Conservation (phyloP, 148 eudicot species). For the Nepenthes gracilis region DNA sequence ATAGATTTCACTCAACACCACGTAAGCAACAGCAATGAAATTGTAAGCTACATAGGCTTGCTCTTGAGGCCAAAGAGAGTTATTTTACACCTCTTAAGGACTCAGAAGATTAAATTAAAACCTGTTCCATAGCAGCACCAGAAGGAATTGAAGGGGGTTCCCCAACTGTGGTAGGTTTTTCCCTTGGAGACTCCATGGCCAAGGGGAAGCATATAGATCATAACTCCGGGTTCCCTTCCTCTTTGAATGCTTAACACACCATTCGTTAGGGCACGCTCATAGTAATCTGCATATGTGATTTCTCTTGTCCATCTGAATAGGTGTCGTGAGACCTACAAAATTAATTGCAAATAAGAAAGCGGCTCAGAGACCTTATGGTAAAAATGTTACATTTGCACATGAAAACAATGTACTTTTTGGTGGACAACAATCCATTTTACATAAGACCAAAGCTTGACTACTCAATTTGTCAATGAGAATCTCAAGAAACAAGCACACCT, state of each 20-base stretch:
- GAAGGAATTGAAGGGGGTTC: conserved; percentile 51
- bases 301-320: conserved; percentile 91
- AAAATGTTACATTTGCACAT: background rate
- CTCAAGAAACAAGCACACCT: conserved; percentile 30
- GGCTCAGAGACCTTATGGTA: background rate
- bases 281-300: conserved; percentile 76
- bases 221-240: conserved; percentile 74
- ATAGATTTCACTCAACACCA: too few species aligned
- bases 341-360: background rate
- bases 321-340: conserved; percentile 64
- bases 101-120: conserved; percentile 7
- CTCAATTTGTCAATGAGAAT: background rate
- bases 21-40: too few species aligned
- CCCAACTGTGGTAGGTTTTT: conserved; percentile 57
- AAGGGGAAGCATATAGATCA: conserved; percentile 92
- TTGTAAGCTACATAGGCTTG: too few species aligned
- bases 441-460: background rate
- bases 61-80: background rate
- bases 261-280: conserved; percentile 81
- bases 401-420: background rate
- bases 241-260: conserved; percentile 85
- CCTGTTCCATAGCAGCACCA: conserved; percentile 99
- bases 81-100: background rate
- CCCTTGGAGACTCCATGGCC: conserved; percentile 74
- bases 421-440: background rate